Evolutionary conservation across 192 early-diverging fungal species (phyloP), one percentile per base, ranked within the genome.

Genomic region (Coemansia reversa): DNA sequence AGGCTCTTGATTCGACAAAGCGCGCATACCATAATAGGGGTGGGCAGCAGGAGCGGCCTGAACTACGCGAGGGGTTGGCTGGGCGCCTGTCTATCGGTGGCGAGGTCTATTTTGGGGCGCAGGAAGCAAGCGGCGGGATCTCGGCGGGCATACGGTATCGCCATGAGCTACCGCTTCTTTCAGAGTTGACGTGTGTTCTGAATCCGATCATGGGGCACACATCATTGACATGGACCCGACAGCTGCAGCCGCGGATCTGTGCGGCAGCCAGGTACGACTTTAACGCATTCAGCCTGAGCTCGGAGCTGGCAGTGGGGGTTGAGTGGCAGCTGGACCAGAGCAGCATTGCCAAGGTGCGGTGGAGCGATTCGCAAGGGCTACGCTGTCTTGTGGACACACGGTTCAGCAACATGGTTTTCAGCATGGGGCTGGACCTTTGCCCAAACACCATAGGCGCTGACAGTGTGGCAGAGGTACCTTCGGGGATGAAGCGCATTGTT

Each of bases 171-270:
- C 65, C 70, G 42, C 60, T 76, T 51, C 56, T 69, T 22, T 64
- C 62, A 0, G 70, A 76, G 58, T 67, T 91, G 19, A 93, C 93
- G 3, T 88, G 93, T 57, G 84, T 90, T 9, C 63, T 90, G 32
- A 98, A 94, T 59, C 95, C 94, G 14, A 89, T 96, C 67, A 94
- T 98, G 88, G 97, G 97, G 30, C 93, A 96, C 65, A 71, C 94
- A 66, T 88, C 91, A 39, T 77, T 90, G 25, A 86, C 90, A 5
- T 97, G 94, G 85, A 88, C 90, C 0, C 87, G 92, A 19, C 88
- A 91, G 60, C 84, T 97, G 22, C 83, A 85, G 27, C 83, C 83
- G 3, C 83, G 86, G 27, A 62, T 92, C 33, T 86, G 84, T 12
- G 81, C 94, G 54, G 86, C 93, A 32, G 89, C 92, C 2, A 84